Evolutionary conservation across 164 flowering plant genomes (phyloP).

Genomic region (Saururus chinensis): DNA sequence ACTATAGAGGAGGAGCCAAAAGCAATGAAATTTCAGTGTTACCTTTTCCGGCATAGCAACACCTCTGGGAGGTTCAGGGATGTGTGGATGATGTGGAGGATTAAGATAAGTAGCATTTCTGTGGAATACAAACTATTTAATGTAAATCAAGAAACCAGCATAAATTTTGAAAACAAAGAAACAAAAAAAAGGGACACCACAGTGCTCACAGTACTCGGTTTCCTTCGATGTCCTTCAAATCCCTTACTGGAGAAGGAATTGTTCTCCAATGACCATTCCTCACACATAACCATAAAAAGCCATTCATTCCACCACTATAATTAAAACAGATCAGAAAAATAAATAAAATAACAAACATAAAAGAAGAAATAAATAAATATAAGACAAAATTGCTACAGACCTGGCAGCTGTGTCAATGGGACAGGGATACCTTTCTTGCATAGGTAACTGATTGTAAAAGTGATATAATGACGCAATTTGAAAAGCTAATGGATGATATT

Average conservation of each 20-base stretch:
- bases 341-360: background rate
- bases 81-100: constrained; percentile 59
- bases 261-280: constrained; percentile 43
- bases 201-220: constrained; percentile 67
- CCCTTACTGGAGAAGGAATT: constrained; percentile 55
- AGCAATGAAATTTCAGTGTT: background rate
- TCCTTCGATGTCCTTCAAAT: constrained; percentile 34
- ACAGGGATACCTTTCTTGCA: constrained; percentile 19
- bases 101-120: constrained; percentile 67
- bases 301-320: constrained; percentile 91
- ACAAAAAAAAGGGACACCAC: background rate
- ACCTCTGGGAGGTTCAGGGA: constrained; percentile 67
- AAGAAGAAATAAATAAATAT: background rate
- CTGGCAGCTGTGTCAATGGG: constrained; percentile 50
- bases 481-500: constrained; percentile 46
- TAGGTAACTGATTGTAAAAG: constrained; percentile 15
- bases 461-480: constrained; percentile 36
- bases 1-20: background rate
- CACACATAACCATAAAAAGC: constrained; percentile 56
- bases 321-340: background rate
- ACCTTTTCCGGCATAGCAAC: constrained; percentile 73
- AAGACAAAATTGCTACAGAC: constrained; percentile 22
- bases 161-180: background rate
- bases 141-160: constrained; percentile 7
- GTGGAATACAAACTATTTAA: constrained; percentile 9